Percentiles rank a stretch among this genome's conserved stretches.
These are phyloP conservation scores for Apiospora aurea DNA, from an alignment of 2,329 filamentous ascomycete genomes.

Conservation along the genomic window DNA sequence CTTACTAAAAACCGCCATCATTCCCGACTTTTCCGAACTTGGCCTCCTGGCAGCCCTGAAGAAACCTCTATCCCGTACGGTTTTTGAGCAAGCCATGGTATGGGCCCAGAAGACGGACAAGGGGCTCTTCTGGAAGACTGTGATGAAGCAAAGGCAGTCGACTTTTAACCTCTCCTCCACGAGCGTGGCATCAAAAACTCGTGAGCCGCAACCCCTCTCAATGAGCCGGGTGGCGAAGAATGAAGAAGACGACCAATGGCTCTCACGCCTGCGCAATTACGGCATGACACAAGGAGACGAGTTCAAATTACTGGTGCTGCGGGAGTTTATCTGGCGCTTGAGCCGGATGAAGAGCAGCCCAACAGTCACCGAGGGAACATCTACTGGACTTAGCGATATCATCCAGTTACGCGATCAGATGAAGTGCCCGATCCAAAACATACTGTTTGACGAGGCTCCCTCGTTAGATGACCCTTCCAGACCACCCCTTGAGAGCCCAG, in stretches of 20 bases:
- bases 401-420: conserved; percentile 77
- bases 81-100: conserved; percentile 83
- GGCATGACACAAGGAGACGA: conserved; percentile 87
- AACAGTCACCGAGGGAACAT: conserved; percentile 48
- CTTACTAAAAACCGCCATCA: conserved; percentile 78
- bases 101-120: conserved; percentile 87
- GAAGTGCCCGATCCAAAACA: conserved; percentile 79
- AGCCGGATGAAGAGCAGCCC: conserved; percentile 71
- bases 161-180: conserved; percentile 72
- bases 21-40: conserved; percentile 72
- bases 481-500: conserved; percentile 43
- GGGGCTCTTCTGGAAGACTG: conserved; percentile 86
- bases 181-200: conserved; percentile 60
- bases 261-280: conserved; percentile 82
- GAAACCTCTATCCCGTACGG: conserved; percentile 76
- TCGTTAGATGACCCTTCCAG: conserved; percentile 52
- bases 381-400: conserved; percentile 69
- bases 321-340: conserved; percentile 91
- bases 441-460: conserved; percentile 86
- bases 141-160: conserved; percentile 68
- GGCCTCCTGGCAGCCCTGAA: conserved; percentile 83
- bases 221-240: conserved; percentile 74
- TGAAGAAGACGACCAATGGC: conserved; percentile 93
- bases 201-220: conserved; percentile 62
- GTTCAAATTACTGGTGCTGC: conserved; percentile 82